These are phyloP conservation scores for Sesbania bispinosa DNA, from an alignment of 306 rosid species.

Conservation along the genomic window DNA sequence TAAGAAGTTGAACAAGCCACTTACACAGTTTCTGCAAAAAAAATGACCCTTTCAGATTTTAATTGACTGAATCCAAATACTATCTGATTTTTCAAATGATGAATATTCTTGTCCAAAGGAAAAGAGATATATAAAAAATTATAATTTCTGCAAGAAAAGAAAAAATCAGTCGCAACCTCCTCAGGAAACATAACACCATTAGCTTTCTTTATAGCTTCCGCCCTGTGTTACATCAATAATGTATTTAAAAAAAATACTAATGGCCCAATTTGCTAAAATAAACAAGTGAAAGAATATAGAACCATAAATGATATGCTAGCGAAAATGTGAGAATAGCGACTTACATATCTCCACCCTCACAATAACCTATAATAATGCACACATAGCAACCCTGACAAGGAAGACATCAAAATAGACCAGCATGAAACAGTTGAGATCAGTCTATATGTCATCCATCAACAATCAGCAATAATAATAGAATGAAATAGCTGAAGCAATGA, in stretches of 20 bases:
- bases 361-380: conserved; percentile 90
- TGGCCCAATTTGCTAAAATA: conserved; percentile 21
- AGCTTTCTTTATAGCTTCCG: conserved; percentile 84
- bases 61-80: conserved; percentile 11
- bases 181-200: conserved; percentile 70
- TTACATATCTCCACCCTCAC: conserved; percentile 98
- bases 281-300: conserved; percentile 25
- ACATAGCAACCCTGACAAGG: conserved; percentile 93
- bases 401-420: conserved; percentile 26
- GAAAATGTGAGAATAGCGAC: conserved; percentile 22
- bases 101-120: conserved; percentile 9
- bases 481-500: no score
- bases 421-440: no score
- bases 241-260: conserved; percentile 7
- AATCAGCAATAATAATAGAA: no score
- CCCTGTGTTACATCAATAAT: conserved; percentile 61
- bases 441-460: no score
- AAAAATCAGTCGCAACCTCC: conserved; percentile 76
- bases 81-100: no score
- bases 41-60: conserved; percentile 11
- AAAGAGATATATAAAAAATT: not conserved
- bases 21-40: conserved; percentile 80
- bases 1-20: conserved; percentile 99
- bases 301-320: conserved; percentile 2
- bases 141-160: no score